phyloP scores from a whole-genome alignment of 2,329 filamentous ascomycete genomes.

The Penicillium glabrum region DNA sequence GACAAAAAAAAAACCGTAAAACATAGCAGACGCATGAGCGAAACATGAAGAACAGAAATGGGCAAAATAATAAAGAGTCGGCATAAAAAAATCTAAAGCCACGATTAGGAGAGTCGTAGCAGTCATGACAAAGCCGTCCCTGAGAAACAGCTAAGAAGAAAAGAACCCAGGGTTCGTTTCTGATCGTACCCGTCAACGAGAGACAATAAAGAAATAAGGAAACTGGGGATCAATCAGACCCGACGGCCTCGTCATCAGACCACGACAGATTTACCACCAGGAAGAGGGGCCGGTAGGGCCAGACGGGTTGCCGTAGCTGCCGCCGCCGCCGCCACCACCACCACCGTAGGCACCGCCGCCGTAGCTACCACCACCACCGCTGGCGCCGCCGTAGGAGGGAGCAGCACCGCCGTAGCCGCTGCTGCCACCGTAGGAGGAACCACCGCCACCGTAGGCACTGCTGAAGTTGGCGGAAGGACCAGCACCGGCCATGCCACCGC shows the following conservation, averaged over 20 bases:
- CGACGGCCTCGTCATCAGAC: slow-evolving; percentile 42
- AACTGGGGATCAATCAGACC: slow-evolving; percentile 39
- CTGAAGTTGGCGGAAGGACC: slow-evolving; percentile 35
- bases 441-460: slow-evolving; percentile 28
- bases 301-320: slow-evolving; percentile 50
- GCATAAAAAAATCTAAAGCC: slow-evolving; percentile 23
- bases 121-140: slow-evolving; percentile 47
- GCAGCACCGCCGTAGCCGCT: slow-evolving; percentile 36
- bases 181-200: slow-evolving; percentile 41
- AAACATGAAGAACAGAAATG: slow-evolving; percentile 20
- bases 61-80: slow-evolving; percentile 1
- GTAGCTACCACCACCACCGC: slow-evolving; percentile 27
- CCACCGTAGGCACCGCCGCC: slow-evolving; percentile 30
- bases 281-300: slow-evolving; percentile 52
- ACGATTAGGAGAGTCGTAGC: slow-evolving; percentile 39
- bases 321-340: slow-evolving; percentile 24
- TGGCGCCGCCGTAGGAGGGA: slow-evolving; percentile 36
- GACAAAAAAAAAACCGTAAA: slow-evolving; percentile 18
- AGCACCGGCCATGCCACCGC: slow-evolving; percentile 38
- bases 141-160: slow-evolving; percentile 28
- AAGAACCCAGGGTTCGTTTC: slow-evolving; percentile 35
- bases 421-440: slow-evolving; percentile 26
- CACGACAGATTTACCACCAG: slow-evolving; percentile 51
- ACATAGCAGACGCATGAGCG: slow-evolving; percentile 7
- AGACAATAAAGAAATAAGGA: slow-evolving; percentile 32